Evolutionary conservation across 371 early-diverging fungal species (phyloP).

Genomic region (Rhizopus delemar): DNA sequence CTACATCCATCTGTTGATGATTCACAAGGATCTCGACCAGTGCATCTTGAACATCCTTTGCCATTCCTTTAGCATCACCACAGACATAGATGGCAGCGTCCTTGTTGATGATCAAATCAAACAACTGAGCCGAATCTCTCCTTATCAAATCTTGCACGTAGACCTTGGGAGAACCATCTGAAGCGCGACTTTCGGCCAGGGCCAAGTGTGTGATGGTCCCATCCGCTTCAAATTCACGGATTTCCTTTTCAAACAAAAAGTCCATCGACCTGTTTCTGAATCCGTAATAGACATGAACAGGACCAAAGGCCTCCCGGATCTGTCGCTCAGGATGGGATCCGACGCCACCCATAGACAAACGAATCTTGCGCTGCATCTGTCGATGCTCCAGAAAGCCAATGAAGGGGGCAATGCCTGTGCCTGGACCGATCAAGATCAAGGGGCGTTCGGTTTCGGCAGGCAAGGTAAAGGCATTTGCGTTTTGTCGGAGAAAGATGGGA

Average conservation of each 20-base stretch:
- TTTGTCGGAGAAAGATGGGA: slow-evolving; percentile 61
- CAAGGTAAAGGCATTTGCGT: slow-evolving; percentile 58
- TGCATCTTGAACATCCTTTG: slow-evolving; percentile 79
- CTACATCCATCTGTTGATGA: slow-evolving; percentile 42
- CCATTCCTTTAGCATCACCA: slow-evolving; percentile 90
- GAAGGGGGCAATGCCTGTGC: slow-evolving; percentile 92
- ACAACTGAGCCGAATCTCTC: slow-evolving; percentile 52
- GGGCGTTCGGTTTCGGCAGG: slow-evolving; percentile 59
- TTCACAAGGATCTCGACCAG: slow-evolving; percentile 67
- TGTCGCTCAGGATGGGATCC: slow-evolving; percentile 40
- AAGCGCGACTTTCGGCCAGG: slow-evolving; percentile 66
- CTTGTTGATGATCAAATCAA: slow-evolving; percentile 58
- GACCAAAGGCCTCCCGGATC: slow-evolving; percentile 37
- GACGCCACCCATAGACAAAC: slow-evolving; percentile 40
- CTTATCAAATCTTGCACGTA: slow-evolving; percentile 88
- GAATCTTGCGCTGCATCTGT: slow-evolving; percentile 44
- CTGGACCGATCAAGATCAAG: slow-evolving; percentile 80
- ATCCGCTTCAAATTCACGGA: slow-evolving; percentile 47
- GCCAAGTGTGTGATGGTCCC: slow-evolving; percentile 60
- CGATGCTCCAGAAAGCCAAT: slow-evolving; percentile 78
- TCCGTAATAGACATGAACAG: slow-evolving; percentile 75
- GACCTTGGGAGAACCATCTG: slow-evolving; percentile 40
- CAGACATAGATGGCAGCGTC: slow-evolving; percentile 82
- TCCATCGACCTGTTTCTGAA: slow-evolving; percentile 65
- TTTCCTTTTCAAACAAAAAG: slow-evolving; percentile 66